phyloP scores from a whole-genome alignment of 345 rosid species.

The Boechera divaricarpa region DNA sequence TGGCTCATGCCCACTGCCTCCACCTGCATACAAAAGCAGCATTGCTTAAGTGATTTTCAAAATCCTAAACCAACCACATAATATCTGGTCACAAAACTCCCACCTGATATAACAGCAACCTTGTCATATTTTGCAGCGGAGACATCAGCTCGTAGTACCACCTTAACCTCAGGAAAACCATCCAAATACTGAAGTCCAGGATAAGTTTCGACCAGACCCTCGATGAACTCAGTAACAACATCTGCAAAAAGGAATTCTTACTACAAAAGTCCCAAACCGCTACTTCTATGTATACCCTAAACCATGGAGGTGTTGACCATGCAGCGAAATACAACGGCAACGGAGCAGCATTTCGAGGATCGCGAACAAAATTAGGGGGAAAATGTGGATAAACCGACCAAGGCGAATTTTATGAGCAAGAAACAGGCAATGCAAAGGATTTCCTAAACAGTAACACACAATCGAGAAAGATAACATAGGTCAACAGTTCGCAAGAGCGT shows the following conservation, averaged over 20 bases:
- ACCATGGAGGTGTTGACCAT: slow-evolving; percentile 21
- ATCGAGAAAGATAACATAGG: slow-evolving; percentile 35
- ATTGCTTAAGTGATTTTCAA: slow-evolving; percentile 21
- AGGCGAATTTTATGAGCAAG: slow-evolving; percentile 9
- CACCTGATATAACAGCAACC: slow-evolving; percentile 96
- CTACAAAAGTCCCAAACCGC: not conserved
- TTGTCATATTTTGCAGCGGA: slow-evolving; percentile 67
- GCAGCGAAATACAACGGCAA: slow-evolving; percentile 33
- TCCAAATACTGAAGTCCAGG: slow-evolving; percentile 87
- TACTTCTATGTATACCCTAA: slow-evolving; percentile 21
- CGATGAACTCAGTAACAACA: slow-evolving; percentile 94
- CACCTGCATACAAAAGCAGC: slow-evolving; percentile 56
- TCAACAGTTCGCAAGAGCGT: slow-evolving; percentile 35
- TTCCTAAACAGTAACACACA: slow-evolving; percentile 36
- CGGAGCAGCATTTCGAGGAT: slow-evolving; percentile 32
- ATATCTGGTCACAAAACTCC: not conserved
- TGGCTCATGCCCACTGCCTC: slow-evolving; percentile 99
- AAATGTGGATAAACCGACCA: slow-evolving; percentile 7
- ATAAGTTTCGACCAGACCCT: slow-evolving; percentile 92
- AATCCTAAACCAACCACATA: slow-evolving; percentile 1
- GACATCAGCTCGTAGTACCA: slow-evolving; percentile 91
- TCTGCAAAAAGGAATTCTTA: slow-evolving; percentile 50
- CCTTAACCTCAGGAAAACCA: slow-evolving; percentile 98
- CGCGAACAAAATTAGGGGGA: slow-evolving; percentile 11
- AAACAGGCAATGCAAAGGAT: slow-evolving; percentile 27